Evolutionary conservation across 768 basidiomycete genomes (phyloP), one percentile per base, ranked within the genome.

Genomic region (Kwoniella europaea): DNA sequence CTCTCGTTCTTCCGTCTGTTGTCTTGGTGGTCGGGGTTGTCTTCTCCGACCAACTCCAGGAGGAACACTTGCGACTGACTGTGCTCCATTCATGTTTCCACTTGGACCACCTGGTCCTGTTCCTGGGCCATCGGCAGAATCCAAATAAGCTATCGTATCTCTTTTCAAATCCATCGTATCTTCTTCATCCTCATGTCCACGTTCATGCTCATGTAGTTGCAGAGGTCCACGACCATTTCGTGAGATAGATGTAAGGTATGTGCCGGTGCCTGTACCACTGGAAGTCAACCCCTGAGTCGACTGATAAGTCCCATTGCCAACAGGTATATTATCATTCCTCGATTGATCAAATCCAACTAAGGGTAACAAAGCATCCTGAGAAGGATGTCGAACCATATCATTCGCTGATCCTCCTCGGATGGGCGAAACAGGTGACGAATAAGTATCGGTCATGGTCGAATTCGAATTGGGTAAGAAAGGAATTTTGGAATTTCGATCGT

Each of bases 81-180:
- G 18, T 50, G 46, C 18, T 15, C 46, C 46, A 50, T 18, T 18
- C 18, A 5, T 18, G 46, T 6, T 18, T 50, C 10, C 46, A 50
- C 46, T 35, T 35, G 35, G 35, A 35, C 6, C 35, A 35, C 35
- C 5, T 35, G 35, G 35, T 35, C 35, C 35, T 35, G 35, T 35
- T 35, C 46, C 46, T 50, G 13, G 69, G 65, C 9, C 27, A 46
- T 63, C 57, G n/a, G 62, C 35, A 29, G 67, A 13, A 24, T 57
- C 79, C 10, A 78, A 59, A 35, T 71, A 71, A 3, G 77, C 76
- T 13, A 81, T 54, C 1, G 76, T 81, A 20, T 81, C 79, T 50
- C 76, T 65, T 67, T 81, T 81, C 27, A 81, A 66, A 46, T 81
- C 79, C 10, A 72, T 41, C 18, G 71, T 53, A 24, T 76, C 76